phyloP scores from a whole-genome alignment of 495 filamentous ascomycete genomes.

The Hypoxylon fuscum region DNA sequence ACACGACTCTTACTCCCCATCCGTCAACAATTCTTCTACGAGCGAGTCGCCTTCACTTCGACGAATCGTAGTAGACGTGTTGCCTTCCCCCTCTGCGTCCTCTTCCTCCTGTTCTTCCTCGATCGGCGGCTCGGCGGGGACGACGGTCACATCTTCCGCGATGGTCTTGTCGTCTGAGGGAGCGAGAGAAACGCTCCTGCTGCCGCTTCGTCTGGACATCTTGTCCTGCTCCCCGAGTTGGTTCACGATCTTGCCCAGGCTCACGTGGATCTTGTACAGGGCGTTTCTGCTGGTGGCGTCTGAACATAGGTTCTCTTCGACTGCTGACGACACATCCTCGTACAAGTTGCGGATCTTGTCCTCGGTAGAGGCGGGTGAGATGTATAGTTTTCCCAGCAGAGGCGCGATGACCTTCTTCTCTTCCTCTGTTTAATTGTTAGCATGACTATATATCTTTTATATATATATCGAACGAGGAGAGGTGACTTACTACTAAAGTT shows the following conservation, averaged over 20 bases:
- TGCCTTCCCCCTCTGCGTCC: slow-evolving; percentile 38
- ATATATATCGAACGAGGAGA: slow-evolving; percentile 27
- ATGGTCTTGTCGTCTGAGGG: slow-evolving; percentile 36
- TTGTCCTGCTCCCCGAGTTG: slow-evolving; percentile 54
- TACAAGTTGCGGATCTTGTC: slow-evolving; percentile 61
- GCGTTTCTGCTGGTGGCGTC: slow-evolving; percentile 80
- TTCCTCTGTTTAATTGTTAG: slow-evolving; percentile 67
- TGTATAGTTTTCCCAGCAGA: slow-evolving; percentile 83
- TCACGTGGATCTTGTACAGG: slow-evolving; percentile 79
- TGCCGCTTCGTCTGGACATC: slow-evolving; percentile 48
- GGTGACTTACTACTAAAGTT: slow-evolving; percentile 72
- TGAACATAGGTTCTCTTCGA: slow-evolving; percentile 72
- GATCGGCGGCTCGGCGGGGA: slow-evolving; percentile 42
- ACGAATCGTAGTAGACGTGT: slow-evolving; percentile 11
- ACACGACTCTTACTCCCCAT: slow-evolving; percentile 49
- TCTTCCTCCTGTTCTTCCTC: slow-evolving; percentile 51
- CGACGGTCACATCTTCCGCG: slow-evolving; percentile 42
- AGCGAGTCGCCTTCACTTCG: slow-evolving; percentile 43
- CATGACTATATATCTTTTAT: slow-evolving; percentile 39
- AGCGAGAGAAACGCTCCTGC: slow-evolving; percentile 45
- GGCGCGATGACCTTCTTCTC: slow-evolving; percentile 83
- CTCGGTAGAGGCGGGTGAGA: slow-evolving; percentile 67
- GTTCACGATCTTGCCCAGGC: slow-evolving; percentile 68
- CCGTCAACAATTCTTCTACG: slow-evolving; percentile 57
- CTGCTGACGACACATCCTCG: slow-evolving; percentile 68